Evolutionary conservation across 108 stramenopile genomes (phyloP).

Genomic region (Heterococcus sp.): DNA sequence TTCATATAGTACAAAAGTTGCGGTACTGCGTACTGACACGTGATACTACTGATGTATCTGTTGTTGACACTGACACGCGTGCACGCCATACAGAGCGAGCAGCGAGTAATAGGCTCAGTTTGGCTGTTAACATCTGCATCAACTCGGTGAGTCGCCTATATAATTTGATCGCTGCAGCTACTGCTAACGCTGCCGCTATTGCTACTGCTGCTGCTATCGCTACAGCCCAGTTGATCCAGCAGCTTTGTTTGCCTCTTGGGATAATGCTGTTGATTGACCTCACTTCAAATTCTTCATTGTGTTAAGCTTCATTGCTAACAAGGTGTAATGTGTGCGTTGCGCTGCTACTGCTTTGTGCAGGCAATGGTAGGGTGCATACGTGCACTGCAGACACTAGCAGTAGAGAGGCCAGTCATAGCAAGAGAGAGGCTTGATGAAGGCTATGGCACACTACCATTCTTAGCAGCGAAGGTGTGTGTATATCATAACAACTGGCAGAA

Average conservation of each 20-base stretch:
- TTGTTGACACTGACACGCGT: too few species aligned
- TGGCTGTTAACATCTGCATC: constrained; percentile 33
- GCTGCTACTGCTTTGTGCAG: background rate
- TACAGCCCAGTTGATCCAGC: too few species aligned
- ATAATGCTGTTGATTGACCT: background rate
- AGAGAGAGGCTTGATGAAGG: constrained; percentile 11
- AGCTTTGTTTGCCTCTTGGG: background rate
- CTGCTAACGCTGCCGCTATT: too few species aligned
- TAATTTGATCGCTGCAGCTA: too few species aligned
- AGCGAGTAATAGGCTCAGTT: constrained; percentile 5
- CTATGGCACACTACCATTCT: background rate
- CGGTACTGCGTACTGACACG: too few species aligned
- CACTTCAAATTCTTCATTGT: background rate
- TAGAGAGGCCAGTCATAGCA: constrained; percentile 2
- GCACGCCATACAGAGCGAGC: constrained; percentile 8
- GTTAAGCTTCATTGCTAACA: too few species aligned
- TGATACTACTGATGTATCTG: too few species aligned
- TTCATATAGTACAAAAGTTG: too few species aligned
- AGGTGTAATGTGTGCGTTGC: background rate
- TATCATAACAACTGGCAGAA: too few species aligned
- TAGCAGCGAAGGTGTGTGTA: background rate
- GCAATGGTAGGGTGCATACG: constrained; percentile 31
- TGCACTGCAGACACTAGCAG: constrained; percentile 40
- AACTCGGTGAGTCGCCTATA: background rate
- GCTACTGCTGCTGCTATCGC: too few species aligned